Conservation (phyloP, 2,329 filamentous ascomycete genomes). For the Pochonia chlamydosporia region DNA sequence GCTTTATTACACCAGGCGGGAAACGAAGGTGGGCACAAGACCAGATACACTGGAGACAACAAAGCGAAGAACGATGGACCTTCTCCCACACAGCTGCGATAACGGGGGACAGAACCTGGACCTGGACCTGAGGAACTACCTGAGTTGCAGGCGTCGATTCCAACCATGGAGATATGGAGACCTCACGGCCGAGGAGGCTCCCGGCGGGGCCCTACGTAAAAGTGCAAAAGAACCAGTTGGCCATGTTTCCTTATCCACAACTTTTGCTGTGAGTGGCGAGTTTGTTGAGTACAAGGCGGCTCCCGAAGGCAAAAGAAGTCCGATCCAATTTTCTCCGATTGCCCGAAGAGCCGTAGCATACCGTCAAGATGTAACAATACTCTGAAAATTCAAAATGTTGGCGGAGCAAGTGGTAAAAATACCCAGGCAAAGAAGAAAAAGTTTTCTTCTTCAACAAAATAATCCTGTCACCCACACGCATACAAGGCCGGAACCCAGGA, state of each 20-base stretch:
- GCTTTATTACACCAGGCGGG: no score
- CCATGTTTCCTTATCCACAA: not conserved
- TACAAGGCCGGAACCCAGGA: constrained; percentile 7
- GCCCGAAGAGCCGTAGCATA: not conserved
- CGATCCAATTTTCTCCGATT: not conserved
- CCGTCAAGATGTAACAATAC: not conserved
- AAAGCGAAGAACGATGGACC: not conserved
- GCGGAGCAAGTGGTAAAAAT: not conserved
- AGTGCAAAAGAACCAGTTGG: not conserved
- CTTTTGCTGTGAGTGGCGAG: not conserved
- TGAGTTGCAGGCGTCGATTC: not conserved
- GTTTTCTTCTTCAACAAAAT: no score
- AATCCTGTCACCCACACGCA: not conserved
- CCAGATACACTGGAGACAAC: not conserved
- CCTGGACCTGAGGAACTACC: not conserved
- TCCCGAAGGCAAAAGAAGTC: not conserved
- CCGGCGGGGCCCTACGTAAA: not conserved
- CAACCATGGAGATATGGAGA: constrained; percentile 2
- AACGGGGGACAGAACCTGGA: constrained; percentile 3
- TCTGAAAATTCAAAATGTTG: not conserved
- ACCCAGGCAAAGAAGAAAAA: no score
- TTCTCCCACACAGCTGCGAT: constrained; percentile 1
- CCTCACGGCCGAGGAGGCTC: constrained; percentile 2
- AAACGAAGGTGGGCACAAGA: not conserved
- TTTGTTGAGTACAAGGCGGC: not conserved